These are phyloP conservation scores for Aspergillus hiratsukae DNA, from an alignment of 2,329 filamentous ascomycete genomes.

Conservation along the genomic window DNA sequence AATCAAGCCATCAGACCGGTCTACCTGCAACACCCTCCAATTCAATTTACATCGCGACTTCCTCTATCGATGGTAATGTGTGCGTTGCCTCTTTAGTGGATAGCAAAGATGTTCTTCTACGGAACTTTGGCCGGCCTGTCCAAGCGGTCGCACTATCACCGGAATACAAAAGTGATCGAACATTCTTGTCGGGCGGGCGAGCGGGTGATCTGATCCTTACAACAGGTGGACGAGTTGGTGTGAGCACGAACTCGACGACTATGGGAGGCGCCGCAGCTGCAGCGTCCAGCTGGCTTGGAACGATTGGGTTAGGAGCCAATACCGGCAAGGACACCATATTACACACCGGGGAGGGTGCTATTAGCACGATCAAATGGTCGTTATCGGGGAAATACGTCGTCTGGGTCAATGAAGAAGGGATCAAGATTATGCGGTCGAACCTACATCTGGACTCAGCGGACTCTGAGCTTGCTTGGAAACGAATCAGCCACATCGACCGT, in stretches of 20 bases:
- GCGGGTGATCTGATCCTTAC: slow-evolving; percentile 87
- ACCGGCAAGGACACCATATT: slow-evolving; percentile 80
- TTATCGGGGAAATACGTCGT: slow-evolving; percentile 85
- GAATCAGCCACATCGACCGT: slow-evolving; percentile 85
- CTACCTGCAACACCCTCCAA: slow-evolving; percentile 77
- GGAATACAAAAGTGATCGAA: slow-evolving; percentile 83
- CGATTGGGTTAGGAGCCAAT: slow-evolving; percentile 73
- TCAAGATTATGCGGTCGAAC: slow-evolving; percentile 95
- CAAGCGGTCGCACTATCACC: slow-evolving; percentile 92
- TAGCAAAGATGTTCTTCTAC: slow-evolving; percentile 79
- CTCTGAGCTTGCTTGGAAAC: slow-evolving; percentile 83
- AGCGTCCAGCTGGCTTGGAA: slow-evolving; percentile 86
- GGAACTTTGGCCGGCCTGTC: slow-evolving; percentile 90
- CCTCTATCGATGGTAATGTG: slow-evolving; percentile 92
- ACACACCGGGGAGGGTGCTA: slow-evolving; percentile 86
- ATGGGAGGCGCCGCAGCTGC: slow-evolving; percentile 68
- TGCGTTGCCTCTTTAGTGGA: slow-evolving; percentile 86
- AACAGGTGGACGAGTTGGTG: slow-evolving; percentile 70
- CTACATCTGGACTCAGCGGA: slow-evolving; percentile 72
- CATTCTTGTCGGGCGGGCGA: slow-evolving; percentile 84
- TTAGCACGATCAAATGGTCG: slow-evolving; percentile 93
- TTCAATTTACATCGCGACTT: slow-evolving; percentile 86
- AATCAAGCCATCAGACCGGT: slow-evolving; percentile 15
- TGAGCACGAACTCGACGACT: slow-evolving; percentile 79
- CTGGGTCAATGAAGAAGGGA: slow-evolving; percentile 95